Conservation (phyloP, 257 asterid species). For the Haberlea rhodopensis region DNA sequence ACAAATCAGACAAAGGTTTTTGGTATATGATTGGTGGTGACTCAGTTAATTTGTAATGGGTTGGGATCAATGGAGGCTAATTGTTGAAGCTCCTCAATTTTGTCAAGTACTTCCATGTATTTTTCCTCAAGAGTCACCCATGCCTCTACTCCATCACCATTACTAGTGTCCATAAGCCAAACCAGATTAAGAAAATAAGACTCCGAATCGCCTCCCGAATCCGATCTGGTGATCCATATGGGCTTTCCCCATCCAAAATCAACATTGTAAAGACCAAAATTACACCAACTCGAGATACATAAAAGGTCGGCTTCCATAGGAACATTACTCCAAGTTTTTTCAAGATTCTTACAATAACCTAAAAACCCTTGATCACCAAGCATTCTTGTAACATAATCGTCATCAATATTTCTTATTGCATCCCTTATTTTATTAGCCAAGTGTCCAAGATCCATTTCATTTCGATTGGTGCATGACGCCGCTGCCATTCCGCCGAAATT, state of each 20-base stretch:
- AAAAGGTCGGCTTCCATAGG: slow-evolving; percentile 31
- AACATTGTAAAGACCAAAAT: slow-evolving; percentile 36
- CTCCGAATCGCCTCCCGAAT: slow-evolving; percentile 31
- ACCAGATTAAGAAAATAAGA: slow-evolving; percentile 41
- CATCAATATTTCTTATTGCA: slow-evolving; percentile 28
- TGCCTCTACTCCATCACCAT: slow-evolving; percentile 44
- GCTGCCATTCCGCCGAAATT: slow-evolving; percentile 42
- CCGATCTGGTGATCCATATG: slow-evolving; percentile 39
- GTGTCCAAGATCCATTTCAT: slow-evolving; percentile 17
- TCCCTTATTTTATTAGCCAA: slow-evolving; percentile 31
- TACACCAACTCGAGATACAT: slow-evolving; percentile 50
- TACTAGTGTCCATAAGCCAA: slow-evolving; percentile 39
- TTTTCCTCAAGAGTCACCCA: slow-evolving; percentile 40
- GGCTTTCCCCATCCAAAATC: slow-evolving; percentile 49
- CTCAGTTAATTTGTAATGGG: too few species aligned
- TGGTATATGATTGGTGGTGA: too few species aligned
- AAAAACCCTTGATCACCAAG: slow-evolving; percentile 31
- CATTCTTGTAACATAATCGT: slow-evolving; percentile 37
- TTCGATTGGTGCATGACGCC: slow-evolving; percentile 19
- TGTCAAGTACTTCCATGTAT: slow-evolving; percentile 24
- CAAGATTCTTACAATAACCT: slow-evolving; percentile 37
- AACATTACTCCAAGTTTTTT: slow-evolving; percentile 29
- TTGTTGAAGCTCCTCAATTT: slow-evolving; percentile 27
- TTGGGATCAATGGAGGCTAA: too few species aligned
- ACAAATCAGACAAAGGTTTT: too few species aligned